phyloP scores from a whole-genome alignment of 129 eudicot genomes.

The Centrapalus pauciflorus region DNA sequence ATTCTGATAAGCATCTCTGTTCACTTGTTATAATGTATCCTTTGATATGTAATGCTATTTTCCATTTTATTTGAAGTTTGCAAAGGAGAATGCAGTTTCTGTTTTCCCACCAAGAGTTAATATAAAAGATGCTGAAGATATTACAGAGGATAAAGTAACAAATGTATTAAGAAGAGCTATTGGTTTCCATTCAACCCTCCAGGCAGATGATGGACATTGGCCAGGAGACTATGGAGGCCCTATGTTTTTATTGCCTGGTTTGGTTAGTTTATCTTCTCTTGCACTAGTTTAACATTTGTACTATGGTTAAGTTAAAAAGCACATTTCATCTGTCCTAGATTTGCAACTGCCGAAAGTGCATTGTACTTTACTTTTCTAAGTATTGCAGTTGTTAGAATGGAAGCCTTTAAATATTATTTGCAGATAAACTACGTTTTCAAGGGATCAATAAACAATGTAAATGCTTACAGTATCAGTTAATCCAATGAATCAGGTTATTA shows the following conservation, averaged over 20 bases:
- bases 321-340: not conserved
- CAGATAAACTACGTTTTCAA: not conserved
- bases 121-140: conserved; percentile 60
- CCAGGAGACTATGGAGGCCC: conserved; percentile 98
- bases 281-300: not conserved
- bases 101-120: conserved; percentile 62
- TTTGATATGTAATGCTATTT: conserved; percentile 5
- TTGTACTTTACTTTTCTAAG: not conserved
- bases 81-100: conserved; percentile 53
- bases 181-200: conserved; percentile 75
- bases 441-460: conserved; percentile 1
- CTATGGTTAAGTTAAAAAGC: not conserved
- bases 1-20: conserved; percentile 5
- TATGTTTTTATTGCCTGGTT: conserved; percentile 85
- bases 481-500: conserved; percentile 60
- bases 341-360: not conserved
- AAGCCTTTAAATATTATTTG: not conserved
- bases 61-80: conserved; percentile 46
- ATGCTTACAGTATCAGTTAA: conserved; percentile 18
- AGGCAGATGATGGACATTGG: conserved; percentile 96
- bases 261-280: conserved; percentile 45
- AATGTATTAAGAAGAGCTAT: conserved; percentile 69
- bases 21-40: conserved; percentile 8
- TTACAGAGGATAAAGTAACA: conserved; percentile 63
- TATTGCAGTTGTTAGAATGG: not conserved